Conservation (phyloP, 176 grass and related monocot species). For the Phragmites australis region DNA sequence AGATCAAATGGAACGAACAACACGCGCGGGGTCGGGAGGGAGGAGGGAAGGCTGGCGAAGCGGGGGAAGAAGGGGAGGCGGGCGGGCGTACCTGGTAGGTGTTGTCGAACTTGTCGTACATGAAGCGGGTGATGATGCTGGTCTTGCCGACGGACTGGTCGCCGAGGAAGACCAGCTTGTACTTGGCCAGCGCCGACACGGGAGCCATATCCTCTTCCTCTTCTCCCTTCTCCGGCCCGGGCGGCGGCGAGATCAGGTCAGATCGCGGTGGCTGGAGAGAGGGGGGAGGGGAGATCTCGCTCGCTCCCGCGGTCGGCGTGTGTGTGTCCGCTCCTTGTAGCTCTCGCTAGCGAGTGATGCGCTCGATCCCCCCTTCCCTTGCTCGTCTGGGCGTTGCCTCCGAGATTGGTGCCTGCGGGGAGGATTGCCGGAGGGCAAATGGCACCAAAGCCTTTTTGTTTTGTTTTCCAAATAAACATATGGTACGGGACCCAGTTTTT, state of each 20-base stretch:
- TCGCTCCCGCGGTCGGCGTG: constrained; percentile 35
- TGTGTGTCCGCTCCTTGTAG: constrained; percentile 24
- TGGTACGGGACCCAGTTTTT: too few species aligned
- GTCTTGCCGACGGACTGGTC: constrained; percentile 98
- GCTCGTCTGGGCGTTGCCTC: constrained; percentile 30
- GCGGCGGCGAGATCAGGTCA: constrained; percentile 40
- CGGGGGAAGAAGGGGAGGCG: not conserved
- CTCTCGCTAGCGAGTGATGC: constrained; percentile 34
- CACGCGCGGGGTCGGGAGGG: not conserved
- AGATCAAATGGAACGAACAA: not conserved
- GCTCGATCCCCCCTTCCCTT: constrained; percentile 24
- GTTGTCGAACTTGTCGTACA: constrained; percentile 99
- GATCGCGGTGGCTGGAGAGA: constrained; percentile 23
- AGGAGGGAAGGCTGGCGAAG: not conserved
- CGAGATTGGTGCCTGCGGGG: constrained; percentile 45
- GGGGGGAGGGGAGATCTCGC: constrained; percentile 47
- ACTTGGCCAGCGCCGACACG: constrained; percentile 89
- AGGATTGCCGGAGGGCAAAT: not conserved
- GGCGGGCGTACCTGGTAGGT: constrained; percentile 50
- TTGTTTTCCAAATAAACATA: not conserved
- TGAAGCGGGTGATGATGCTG: constrained; percentile 94
- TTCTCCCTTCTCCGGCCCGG: constrained; percentile 17
- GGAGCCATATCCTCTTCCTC: constrained; percentile 60
- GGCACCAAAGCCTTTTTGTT: constrained; percentile 18
- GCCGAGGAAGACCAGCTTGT: constrained; percentile 92